A percentile compares a stretch with the other conserved stretches of the same genome.
These are phyloP conservation scores for Chimonanthus salicifolius DNA, from an alignment of 164 flowering plant species.

Conservation along the genomic window DNA sequence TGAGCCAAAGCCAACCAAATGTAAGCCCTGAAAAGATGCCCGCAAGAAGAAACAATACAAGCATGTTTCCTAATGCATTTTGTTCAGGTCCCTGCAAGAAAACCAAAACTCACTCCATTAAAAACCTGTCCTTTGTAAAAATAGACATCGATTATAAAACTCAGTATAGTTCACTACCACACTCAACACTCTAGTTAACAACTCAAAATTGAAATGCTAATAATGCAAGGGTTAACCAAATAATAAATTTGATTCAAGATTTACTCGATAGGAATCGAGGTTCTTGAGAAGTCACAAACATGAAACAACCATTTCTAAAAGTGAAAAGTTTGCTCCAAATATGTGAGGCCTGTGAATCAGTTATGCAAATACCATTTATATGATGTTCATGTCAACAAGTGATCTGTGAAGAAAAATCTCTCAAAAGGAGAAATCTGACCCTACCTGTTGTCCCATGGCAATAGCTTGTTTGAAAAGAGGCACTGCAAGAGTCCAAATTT, in stretches of 20 bases:
- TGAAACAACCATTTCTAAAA: no score
- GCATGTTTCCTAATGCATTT: constrained; percentile 63
- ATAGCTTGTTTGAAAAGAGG: neutral
- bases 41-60: constrained; percentile 34
- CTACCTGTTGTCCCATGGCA: neutral
- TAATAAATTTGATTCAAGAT: no score
- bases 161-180: neutral
- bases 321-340: neutral
- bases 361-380: no score
- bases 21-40: constrained; percentile 51
- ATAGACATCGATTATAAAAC: neutral
- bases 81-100: constrained; percentile 57
- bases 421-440: neutral
- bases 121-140: neutral
- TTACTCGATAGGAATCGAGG: no score
- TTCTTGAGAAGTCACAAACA: no score
- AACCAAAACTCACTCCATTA: neutral
- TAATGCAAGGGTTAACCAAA: neutral
- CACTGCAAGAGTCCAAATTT: neutral
- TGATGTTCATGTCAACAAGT: neutral
- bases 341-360: neutral
- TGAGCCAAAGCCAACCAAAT: constrained; percentile 61
- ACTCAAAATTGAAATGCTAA: no score
- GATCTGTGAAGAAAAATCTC: neutral
- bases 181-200: neutral